Evolutionary conservation across 2,329 filamentous ascomycete genomes (phyloP).

Genomic region (Fusarium verticillioides): DNA sequence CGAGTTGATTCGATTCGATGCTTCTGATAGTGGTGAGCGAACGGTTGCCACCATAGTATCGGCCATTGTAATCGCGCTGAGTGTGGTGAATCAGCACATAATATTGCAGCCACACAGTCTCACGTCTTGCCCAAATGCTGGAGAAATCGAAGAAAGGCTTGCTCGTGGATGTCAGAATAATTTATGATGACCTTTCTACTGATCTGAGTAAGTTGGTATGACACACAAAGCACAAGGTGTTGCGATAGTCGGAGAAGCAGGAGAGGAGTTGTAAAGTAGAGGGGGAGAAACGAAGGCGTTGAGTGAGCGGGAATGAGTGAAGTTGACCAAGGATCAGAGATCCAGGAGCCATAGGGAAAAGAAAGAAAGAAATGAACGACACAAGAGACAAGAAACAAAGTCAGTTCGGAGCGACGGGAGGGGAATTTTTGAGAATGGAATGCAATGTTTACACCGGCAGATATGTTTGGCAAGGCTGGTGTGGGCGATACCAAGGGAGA

Average conservation of each 20-base stretch:
- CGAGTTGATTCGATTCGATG: constrained; percentile 60
- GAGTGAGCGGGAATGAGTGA: not conserved
- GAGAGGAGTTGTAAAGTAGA: constrained; percentile 23
- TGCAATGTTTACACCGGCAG: constrained; percentile 47
- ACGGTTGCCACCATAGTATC: constrained; percentile 46
- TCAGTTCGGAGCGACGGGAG: constrained; percentile 18
- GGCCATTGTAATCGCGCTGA: constrained; percentile 46
- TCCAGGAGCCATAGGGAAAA: constrained; percentile 8
- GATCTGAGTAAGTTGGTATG: constrained; percentile 1
- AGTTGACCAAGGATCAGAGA: constrained; percentile 19
- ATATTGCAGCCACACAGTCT: constrained; percentile 39
- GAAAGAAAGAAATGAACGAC: constrained; percentile 17
- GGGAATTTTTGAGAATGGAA: constrained; percentile 36
- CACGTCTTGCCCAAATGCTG: constrained; percentile 17
- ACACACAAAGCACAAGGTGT: constrained; percentile 17
- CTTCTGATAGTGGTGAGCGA: constrained; percentile 60
- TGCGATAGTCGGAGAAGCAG: constrained; percentile 5
- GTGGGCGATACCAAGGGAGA: constrained; percentile 30
- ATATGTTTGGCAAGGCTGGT: constrained; percentile 43
- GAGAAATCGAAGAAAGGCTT: constrained; percentile 21
- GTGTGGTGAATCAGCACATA: constrained; percentile 50
- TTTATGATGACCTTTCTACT: constrained; percentile 4
- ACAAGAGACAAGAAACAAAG: constrained; percentile 31
- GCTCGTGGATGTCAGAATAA: constrained; percentile 2
- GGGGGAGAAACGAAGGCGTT: constrained; percentile 20